phyloP scores from a whole-genome alignment of 1,284 basidiomycete genomes.

The Takashimella tepidaria region DNA sequence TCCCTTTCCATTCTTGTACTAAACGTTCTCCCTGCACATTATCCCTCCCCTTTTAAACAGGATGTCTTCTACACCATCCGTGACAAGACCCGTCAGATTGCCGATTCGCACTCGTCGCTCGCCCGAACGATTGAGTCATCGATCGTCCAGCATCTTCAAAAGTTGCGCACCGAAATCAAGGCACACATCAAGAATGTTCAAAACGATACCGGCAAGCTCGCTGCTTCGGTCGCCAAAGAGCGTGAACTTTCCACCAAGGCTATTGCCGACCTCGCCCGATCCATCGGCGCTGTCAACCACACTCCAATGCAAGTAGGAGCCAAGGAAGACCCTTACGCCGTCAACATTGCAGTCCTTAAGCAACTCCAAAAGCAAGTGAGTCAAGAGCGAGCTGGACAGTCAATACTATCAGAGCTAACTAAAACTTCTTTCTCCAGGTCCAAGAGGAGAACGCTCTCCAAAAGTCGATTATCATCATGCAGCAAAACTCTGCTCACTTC shows the following conservation, averaged over 20 bases:
- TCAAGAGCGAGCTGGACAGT: not conserved
- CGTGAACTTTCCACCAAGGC: slow-evolving; percentile 82
- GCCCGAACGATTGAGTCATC: slow-evolving; percentile 95
- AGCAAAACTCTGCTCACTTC: slow-evolving; percentile 95
- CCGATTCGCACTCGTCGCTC: slow-evolving; percentile 94
- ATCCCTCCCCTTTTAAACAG: slow-evolving; percentile 89
- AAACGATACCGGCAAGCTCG: slow-evolving; percentile 94
- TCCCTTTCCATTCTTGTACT: too few relatives aligned
- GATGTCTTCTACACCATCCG: slow-evolving; percentile 91
- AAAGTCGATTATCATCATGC: slow-evolving; percentile 98
- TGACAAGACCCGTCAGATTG: slow-evolving; percentile 89
- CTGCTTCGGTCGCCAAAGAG: slow-evolving; percentile 87
- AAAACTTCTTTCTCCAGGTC: slow-evolving; percentile 51
- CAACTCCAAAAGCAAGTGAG: slow-evolving; percentile 77
- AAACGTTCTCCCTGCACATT: slow-evolving; percentile 63
- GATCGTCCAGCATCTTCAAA: slow-evolving; percentile 96
- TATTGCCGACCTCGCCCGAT: slow-evolving; percentile 81
- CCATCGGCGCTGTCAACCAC: slow-evolving; percentile 89
- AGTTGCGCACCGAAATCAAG: slow-evolving; percentile 90
- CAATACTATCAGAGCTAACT: too few relatives aligned
- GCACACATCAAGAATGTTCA: slow-evolving; percentile 98
- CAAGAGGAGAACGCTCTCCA: slow-evolving; percentile 97
- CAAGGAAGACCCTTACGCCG: slow-evolving; percentile 76
- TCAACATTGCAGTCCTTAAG: slow-evolving; percentile 73
- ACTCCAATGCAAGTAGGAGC: slow-evolving; percentile 82